Evolutionary conservation across 169 alveolate genomes (phyloP).

Genomic region (Cyclospora cayetanensis): DNA sequence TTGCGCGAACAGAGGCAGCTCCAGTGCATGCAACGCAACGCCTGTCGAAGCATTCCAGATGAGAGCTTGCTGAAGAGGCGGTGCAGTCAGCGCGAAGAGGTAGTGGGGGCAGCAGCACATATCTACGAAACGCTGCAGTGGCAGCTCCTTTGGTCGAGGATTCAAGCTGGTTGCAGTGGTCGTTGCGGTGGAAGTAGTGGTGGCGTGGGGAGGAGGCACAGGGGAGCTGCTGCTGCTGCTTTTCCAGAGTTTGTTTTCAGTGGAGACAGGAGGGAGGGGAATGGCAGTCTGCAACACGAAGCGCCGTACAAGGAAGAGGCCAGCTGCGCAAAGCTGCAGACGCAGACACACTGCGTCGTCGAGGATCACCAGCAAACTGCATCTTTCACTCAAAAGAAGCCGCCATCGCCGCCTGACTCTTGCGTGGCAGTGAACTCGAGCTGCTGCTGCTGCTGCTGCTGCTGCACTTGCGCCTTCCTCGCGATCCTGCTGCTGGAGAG

Average conservation of each 20-base stretch:
- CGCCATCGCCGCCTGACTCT: constrained; percentile 38
- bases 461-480: neutral
- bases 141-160: neutral
- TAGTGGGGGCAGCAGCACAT: constrained; percentile 29
- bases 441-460: constrained; percentile 56
- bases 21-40: constrained; percentile 42
- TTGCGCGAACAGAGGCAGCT: constrained; percentile 43
- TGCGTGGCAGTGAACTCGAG: neutral
- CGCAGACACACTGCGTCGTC: constrained; percentile 50
- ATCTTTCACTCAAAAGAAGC: constrained; percentile 17
- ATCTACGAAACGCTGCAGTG: constrained; percentile 39
- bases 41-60: constrained; percentile 36
- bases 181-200: too few species aligned
- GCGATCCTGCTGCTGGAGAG: neutral
- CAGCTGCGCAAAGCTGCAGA: constrained; percentile 1
- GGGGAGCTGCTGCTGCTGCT: constrained; percentile 29
- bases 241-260: neutral
- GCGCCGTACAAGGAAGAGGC: neutral
- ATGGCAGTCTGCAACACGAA: constrained; percentile 31
- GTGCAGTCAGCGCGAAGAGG: constrained; percentile 3
- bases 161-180: too few species aligned
- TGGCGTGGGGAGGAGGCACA: too few species aligned
- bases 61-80: constrained; percentile 41
- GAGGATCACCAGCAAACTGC: constrained; percentile 39
- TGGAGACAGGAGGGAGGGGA: neutral